Percentiles rank a stretch among this genome's conserved stretches.
phyloP scores from a whole-genome alignment of 2,329 filamentous ascomycete genomes.

The Neofusicoccum ribis region DNA sequence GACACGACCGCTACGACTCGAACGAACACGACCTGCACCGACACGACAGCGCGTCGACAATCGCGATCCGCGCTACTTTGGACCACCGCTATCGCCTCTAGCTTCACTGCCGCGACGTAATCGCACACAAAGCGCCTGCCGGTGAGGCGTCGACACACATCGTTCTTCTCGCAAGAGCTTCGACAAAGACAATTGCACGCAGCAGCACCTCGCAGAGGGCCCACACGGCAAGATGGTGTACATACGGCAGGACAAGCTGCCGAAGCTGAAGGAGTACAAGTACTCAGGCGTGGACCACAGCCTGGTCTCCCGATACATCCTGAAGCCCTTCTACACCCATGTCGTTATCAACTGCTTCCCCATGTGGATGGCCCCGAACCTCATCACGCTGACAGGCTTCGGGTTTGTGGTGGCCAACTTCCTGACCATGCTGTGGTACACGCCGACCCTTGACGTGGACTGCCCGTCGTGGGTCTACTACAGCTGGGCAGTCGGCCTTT shows the following conservation, averaged over 20 bases:
- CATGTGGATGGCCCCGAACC: slow-evolving; percentile 77
- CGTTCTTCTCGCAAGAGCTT: not conserved
- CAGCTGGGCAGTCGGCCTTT: slow-evolving; percentile 84
- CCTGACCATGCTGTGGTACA: slow-evolving; percentile 92
- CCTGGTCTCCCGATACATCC: slow-evolving; percentile 83
- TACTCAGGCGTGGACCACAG: slow-evolving; percentile 92
- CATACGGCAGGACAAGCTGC: slow-evolving; percentile 86
- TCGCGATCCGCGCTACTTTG: not conserved
- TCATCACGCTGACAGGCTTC: slow-evolving; percentile 88
- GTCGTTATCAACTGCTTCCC: slow-evolving; percentile 93
- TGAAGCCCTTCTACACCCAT: slow-evolving; percentile 97
- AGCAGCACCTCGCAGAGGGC: not conserved
- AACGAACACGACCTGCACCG: not conserved
- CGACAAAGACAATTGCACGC: not conserved
- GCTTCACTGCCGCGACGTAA: not conserved
- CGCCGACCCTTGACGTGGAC: slow-evolving; percentile 88
- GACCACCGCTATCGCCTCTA: not conserved
- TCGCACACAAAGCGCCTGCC: not conserved
- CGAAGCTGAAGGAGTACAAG: slow-evolving; percentile 89
- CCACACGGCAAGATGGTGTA: slow-evolving; percentile 71
- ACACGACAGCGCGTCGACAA: not conserved
- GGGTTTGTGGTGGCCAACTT: slow-evolving; percentile 86
- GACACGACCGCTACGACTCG: slow-evolving; percentile 6
- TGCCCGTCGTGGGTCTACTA: slow-evolving; percentile 95
- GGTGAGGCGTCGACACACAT: not conserved